Evolutionary conservation across 805 yeast genomes (phyloP).

Genomic region (Cyberlindnera xishuangbannaensis): DNA sequence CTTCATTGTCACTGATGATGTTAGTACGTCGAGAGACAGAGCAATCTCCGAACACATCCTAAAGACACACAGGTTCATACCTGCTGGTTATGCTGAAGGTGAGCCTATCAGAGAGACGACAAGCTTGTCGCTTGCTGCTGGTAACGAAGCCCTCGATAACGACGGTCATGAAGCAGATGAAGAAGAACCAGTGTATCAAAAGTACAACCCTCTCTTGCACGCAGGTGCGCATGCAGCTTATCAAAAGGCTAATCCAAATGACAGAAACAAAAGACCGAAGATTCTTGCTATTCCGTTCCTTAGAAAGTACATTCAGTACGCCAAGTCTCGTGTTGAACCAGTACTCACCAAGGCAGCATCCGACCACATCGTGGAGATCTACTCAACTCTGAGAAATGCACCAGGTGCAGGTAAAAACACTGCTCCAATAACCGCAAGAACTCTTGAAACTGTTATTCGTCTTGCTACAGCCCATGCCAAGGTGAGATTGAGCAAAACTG

Average conservation of each 20-base stretch:
- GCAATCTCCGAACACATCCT: conserved; percentile 90
- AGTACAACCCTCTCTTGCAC: conserved; percentile 75
- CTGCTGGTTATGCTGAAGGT: conserved; percentile 87
- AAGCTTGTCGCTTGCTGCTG: conserved; percentile 72
- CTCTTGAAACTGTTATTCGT: conserved; percentile 92
- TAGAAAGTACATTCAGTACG: conserved; percentile 89
- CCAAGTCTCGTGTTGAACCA: conserved; percentile 83
- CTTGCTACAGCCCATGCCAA: conserved; percentile 95
- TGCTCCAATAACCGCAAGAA: conserved; percentile 97
- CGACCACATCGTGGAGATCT: conserved; percentile 72
- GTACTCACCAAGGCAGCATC: conserved; percentile 72
- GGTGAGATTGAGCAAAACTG: conserved; percentile 73
- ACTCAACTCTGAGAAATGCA: conserved; percentile 78
- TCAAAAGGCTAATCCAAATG: conserved; percentile 27
- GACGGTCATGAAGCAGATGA: conserved; percentile 40
- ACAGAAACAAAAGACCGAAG: conserved; percentile 30
- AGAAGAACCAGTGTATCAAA: conserved; percentile 58
- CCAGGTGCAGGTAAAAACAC: conserved; percentile 63
- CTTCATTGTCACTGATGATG: conserved; percentile 94
- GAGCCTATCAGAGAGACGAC: conserved; percentile 83
- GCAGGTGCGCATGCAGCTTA: conserved; percentile 58
- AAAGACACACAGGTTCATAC: conserved; percentile 85
- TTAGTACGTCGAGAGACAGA: conserved; percentile 78
- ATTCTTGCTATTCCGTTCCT: conserved; percentile 77
- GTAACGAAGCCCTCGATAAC: conserved; percentile 48